phyloP scores from a whole-genome alignment of 164 flowering plant species.

The Macadamia integrifolia region DNA sequence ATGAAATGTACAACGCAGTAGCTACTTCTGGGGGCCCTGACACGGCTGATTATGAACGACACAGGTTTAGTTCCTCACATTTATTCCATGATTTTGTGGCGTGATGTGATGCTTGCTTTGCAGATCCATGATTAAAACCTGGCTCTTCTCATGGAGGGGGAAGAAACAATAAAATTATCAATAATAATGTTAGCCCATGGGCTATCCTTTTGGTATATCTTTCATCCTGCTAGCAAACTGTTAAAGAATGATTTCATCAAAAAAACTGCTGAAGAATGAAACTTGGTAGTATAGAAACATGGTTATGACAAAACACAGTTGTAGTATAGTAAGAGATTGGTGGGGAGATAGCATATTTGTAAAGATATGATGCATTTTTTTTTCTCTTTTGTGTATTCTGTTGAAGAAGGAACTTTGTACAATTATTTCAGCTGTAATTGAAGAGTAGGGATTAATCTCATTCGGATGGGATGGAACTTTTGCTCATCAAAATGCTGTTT shows the following conservation, averaged over 20 bases:
- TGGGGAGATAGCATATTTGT: constrained; percentile 48
- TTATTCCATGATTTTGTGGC: constrained; percentile 77
- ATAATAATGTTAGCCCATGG: constrained; percentile 3
- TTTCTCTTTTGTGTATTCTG: constrained; percentile 23
- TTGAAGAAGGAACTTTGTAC: constrained; percentile 28
- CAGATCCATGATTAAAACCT: background rate
- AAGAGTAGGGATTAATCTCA: constrained; percentile 3
- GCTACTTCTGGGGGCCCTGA: constrained; percentile 37
- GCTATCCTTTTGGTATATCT: constrained; percentile 14
- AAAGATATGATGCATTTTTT: constrained; percentile 33
- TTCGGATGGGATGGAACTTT: no score
- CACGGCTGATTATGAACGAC: constrained; percentile 49
- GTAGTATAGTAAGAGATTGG: constrained; percentile 42
- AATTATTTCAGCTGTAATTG: constrained; percentile 20
- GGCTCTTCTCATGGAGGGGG: constrained; percentile 4
- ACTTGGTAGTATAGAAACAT: background rate
- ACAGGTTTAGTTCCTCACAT: constrained; percentile 58
- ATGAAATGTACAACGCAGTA: constrained; percentile 41
- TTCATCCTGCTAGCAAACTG: constrained; percentile 13
- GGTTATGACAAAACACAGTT: constrained; percentile 20
- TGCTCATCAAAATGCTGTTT: no score
- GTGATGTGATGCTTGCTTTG: constrained; percentile 21
- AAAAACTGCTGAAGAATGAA: background rate
- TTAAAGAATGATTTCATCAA: background rate
- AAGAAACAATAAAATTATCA: constrained; percentile 7